Evolutionary conservation across 2,329 filamentous ascomycete genomes (phyloP).

Genomic region (Lasiodiplodia gonubiensis): DNA sequence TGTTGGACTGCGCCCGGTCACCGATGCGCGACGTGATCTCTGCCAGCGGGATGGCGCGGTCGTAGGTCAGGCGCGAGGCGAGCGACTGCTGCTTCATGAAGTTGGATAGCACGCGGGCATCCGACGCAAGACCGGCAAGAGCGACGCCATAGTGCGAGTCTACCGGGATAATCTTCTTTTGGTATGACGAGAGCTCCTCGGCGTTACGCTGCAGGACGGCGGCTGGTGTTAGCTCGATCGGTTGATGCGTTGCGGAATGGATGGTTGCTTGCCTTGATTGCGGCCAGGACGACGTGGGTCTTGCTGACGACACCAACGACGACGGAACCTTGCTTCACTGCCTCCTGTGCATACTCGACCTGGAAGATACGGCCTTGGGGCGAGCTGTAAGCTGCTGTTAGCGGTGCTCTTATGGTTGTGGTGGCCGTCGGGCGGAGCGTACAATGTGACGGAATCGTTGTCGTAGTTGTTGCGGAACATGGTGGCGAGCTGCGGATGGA

Average conservation of each 20-base stretch:
- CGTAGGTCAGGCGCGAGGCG: conserved; percentile 92
- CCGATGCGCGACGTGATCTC: conserved; percentile 90
- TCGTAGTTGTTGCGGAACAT: conserved; percentile 99
- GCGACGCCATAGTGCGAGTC: conserved; percentile 95
- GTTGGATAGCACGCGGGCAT: conserved; percentile 98
- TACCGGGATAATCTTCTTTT: conserved; percentile 98
- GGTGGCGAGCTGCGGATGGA: conserved; percentile 46
- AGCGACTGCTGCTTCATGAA: conserved; percentile 99
- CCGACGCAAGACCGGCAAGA: conserved; percentile 94
- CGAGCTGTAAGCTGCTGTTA: conserved; percentile 67
- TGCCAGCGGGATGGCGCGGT: conserved; percentile 87
- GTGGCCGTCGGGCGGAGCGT: conserved; percentile 46
- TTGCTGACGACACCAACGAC: conserved; percentile 98
- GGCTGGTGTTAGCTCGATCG: conserved; percentile 24
- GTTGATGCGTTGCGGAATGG: background rate
- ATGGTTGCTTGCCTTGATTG: conserved; percentile 76
- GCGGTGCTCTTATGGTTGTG: conserved; percentile 30
- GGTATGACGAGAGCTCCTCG: conserved; percentile 98
- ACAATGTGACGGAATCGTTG: conserved; percentile 99
- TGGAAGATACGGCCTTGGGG: conserved; percentile 99
- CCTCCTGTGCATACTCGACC: conserved; percentile 98
- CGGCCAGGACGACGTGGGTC: conserved; percentile 94
- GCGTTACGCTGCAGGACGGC: conserved; percentile 76
- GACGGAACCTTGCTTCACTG: conserved; percentile 98
- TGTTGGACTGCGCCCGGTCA: conserved; percentile 96